A percentile compares a stretch with the other conserved stretches of the same genome.
These are phyloP conservation scores for Hymenoscyphus repandus DNA, from an alignment of 2,329 filamentous ascomycete genomes.

Conservation along the genomic window DNA sequence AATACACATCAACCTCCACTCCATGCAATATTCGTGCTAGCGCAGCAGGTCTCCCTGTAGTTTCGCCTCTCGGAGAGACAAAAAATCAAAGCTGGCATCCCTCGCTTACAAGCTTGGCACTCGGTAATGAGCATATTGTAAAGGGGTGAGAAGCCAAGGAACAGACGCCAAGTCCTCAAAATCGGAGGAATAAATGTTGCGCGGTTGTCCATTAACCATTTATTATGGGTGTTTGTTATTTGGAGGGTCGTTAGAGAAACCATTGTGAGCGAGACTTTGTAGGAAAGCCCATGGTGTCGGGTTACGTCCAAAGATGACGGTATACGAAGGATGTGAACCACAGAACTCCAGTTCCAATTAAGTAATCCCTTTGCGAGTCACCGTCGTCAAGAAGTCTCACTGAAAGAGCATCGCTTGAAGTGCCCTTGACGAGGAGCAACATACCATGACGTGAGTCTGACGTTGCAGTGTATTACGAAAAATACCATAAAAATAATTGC, in stretches of 20 bases:
- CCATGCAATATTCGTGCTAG: background rate
- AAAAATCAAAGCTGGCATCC: constrained; percentile 10
- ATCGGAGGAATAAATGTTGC: constrained; percentile 87
- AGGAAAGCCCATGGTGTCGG: constrained; percentile 77
- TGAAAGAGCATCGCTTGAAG: too few relatives aligned
- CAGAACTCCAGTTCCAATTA: constrained; percentile 72
- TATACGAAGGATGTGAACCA: constrained; percentile 55
- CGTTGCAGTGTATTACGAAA: constrained; percentile 92
- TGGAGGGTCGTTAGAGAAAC: constrained; percentile 90
- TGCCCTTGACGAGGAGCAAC: background rate
- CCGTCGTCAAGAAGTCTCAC: too few relatives aligned
- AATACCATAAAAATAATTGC: constrained; percentile 74
- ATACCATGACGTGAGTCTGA: constrained; percentile 77
- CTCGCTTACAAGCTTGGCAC: background rate
- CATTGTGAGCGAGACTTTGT: constrained; percentile 67
- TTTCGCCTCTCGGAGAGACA: constrained; percentile 5
- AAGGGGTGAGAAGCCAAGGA: constrained; percentile 87
- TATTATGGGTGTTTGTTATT: constrained; percentile 82
- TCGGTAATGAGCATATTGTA: constrained; percentile 71
- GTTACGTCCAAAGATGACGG: constrained; percentile 67
- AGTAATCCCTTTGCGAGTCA: constrained; percentile 51
- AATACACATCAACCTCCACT: constrained; percentile 4
- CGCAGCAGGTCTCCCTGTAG: constrained; percentile 5
- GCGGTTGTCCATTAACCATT: constrained; percentile 78
- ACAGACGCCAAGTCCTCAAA: constrained; percentile 67